Evolutionary conservation across 2,329 filamentous ascomycete species (phyloP), one percentile per base, ranked within the genome.

Genomic region (Neopestalotiopsis rosae): DNA sequence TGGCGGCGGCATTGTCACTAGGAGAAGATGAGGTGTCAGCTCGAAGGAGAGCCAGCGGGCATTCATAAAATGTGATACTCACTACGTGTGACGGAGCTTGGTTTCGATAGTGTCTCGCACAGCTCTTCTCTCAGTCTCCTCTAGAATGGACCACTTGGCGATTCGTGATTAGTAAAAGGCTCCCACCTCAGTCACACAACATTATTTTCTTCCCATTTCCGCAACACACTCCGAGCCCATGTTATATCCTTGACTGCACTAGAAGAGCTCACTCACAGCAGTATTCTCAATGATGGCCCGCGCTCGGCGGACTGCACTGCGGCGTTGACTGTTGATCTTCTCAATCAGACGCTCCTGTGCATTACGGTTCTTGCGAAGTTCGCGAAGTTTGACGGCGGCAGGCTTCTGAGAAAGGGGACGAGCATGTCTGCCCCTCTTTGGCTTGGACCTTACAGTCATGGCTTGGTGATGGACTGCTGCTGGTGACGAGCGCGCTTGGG

Each of bases 261-360:
- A 52, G 9, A 4, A 17, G 45, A 52, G 45, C 14, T 13, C 42
- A 52, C 45, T 52, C 7, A 52, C 45, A 9, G 61, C 61, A 28
- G 61, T 28, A 12, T 28, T 64, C 4, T 64, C 40, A 5, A 64
- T 24, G 38, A 49, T 64, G 9, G 38, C 38, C 6, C 61, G 38
- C 6, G 61, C 61, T 5, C 61, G 61, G 10, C 61, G 61, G 5
- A 64, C 38, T 17, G 61, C 61, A 20, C 61, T 49, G 9, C 61
- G 61, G 38, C 61, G 38, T 38, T 64, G 61, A 20, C 61, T 64
- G 40, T 52, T 64, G 20, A 64, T 64, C 40, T 64, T 64, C 12
- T 64, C 61, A n/a, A 49, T 20, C 38, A 64, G 20, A 9, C 61
- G 61, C 40, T 64, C 61, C n/a, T 49, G n/a, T 10, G 61, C 38